Percentiles rank a stretch among this genome's conserved stretches.
Evolutionary conservation across 306 rosid genomes (phyloP).

Genomic region (Oxytropis ochrocephala): DNA sequence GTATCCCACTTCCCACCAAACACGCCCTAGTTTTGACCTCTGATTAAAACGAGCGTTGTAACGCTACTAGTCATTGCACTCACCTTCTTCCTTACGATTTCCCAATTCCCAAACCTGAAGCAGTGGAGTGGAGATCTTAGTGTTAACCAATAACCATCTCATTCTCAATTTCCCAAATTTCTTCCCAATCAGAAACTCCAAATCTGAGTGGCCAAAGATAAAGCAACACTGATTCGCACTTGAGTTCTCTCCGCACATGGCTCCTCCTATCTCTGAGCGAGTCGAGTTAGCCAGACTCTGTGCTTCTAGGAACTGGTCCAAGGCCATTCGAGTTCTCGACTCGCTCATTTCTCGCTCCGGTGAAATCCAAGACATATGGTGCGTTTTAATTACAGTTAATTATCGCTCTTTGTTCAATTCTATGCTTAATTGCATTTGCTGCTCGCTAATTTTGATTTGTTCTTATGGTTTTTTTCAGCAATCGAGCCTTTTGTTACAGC

Average conservation of each 20-base stretch:
- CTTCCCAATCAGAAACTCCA: slow-evolving; percentile 3
- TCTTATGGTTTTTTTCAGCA: slow-evolving; percentile 45
- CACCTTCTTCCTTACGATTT: neutral
- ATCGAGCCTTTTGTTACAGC: slow-evolving; percentile 81
- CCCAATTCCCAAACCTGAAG: neutral
- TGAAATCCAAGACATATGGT: slow-evolving; percentile 79
- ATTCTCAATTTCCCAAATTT: neutral
- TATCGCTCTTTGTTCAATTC: neutral
- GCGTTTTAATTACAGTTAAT: neutral
- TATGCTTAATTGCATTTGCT: neutral
- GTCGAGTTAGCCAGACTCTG: slow-evolving; percentile 69
- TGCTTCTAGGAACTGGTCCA: slow-evolving; percentile 78
- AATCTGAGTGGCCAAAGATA: neutral
- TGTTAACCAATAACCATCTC: neutral
- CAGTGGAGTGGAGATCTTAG: too few relatives aligned
- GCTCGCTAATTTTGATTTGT: neutral
- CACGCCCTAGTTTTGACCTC: too few relatives aligned
- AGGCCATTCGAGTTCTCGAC: slow-evolving; percentile 78
- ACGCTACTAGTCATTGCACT: neutral
- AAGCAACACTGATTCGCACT: slow-evolving; percentile 23
- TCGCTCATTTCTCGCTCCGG: slow-evolving; percentile 51
- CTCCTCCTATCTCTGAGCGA: slow-evolving; percentile 54
- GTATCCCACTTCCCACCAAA: too few relatives aligned
- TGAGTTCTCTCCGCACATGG: slow-evolving; percentile 34
- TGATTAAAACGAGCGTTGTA: too few relatives aligned